phyloP scores from a whole-genome alignment of 768 basidiomycete species.

The Phaffia australis region DNA sequence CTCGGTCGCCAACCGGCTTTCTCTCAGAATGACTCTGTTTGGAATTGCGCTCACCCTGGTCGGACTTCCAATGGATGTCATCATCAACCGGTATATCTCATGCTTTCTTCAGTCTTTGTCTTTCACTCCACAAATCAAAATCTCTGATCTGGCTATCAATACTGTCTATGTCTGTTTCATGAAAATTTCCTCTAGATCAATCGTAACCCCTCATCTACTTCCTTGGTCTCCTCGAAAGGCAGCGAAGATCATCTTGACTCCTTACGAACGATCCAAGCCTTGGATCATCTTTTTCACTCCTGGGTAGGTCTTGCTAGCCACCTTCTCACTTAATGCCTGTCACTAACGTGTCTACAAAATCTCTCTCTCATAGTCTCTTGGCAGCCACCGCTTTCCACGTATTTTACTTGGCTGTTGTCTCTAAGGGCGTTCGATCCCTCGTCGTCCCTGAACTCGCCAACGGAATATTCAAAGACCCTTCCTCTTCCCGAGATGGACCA shows the following conservation, averaged over 20 bases:
- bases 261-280: constrained; percentile 10
- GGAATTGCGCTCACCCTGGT: constrained; percentile 2
- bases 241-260: constrained; percentile 9
- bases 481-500: constrained; percentile 9
- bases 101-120: not conserved
- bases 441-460: constrained; percentile 18
- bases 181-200: not conserved
- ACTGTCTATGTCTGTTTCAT: too few species aligned
- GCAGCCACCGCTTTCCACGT: constrained; percentile 4
- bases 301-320: not conserved
- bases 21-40: constrained; percentile 8
- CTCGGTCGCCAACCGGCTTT: not conserved
- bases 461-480: constrained; percentile 14
- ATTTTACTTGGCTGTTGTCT: constrained; percentile 7
- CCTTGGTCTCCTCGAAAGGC: constrained; percentile 10
- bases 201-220: constrained; percentile 18
- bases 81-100: constrained; percentile 10
- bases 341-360: not conserved
- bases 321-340: too few species aligned
- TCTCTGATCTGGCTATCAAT: not conserved
- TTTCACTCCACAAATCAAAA: not conserved
- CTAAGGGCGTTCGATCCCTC: not conserved
- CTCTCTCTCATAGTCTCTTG: not conserved
- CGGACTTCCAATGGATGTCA: not conserved
- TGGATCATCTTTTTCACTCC: constrained; percentile 12